Percentiles rank a stretch among this genome's conserved stretches.
Conservation (phyloP, 2,329 filamentous ascomycete genomes). For the Aspergillus novofumigatus region DNA sequence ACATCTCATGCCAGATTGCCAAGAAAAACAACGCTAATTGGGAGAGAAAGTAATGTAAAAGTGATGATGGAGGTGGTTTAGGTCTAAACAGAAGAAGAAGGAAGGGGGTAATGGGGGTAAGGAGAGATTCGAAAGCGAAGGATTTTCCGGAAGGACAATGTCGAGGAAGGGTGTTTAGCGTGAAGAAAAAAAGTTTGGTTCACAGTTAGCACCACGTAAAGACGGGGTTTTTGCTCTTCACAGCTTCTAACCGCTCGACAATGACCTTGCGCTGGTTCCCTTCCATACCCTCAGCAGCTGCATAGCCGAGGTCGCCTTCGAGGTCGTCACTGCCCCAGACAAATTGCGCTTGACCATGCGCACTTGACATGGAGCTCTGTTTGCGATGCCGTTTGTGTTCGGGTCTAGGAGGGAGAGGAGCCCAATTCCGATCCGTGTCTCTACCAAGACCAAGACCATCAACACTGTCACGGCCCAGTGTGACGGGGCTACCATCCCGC, state of each 20-base stretch:
- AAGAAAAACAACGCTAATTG: slow-evolving; percentile 21
- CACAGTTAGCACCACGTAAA: slow-evolving; percentile 84
- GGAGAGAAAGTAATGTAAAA: slow-evolving; percentile 14
- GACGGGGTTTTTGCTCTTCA: slow-evolving; percentile 91
- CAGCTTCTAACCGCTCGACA: slow-evolving; percentile 90
- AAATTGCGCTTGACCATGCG: slow-evolving; percentile 33
- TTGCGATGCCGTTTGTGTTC: slow-evolving; percentile 25
- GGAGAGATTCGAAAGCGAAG: slow-evolving; percentile 13
- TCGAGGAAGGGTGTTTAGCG: slow-evolving; percentile 1
- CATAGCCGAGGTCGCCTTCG: slow-evolving; percentile 91
- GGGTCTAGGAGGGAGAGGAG: slow-evolving; percentile 33
- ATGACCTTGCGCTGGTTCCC: slow-evolving; percentile 89
- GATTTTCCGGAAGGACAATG: slow-evolving; percentile 3
- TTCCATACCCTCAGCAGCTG: slow-evolving; percentile 90
- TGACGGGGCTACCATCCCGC: slow-evolving; percentile 34
- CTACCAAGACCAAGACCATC: slow-evolving; percentile 29
- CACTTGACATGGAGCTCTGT: slow-evolving; percentile 39
- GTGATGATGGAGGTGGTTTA: slow-evolving; percentile 7
- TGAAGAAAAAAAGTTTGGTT: slow-evolving; percentile 1
- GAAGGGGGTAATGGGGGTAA: slow-evolving; percentile 14
- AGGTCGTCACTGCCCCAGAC: slow-evolving; percentile 67
- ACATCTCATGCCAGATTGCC: slow-evolving; percentile 21
- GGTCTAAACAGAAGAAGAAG: slow-evolving; percentile 12
- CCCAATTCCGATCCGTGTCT: slow-evolving; percentile 36
- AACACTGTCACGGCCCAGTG: slow-evolving; percentile 27